phyloP scores from a whole-genome alignment of 768 basidiomycete species.

The Lyophyllum atratum region DNA sequence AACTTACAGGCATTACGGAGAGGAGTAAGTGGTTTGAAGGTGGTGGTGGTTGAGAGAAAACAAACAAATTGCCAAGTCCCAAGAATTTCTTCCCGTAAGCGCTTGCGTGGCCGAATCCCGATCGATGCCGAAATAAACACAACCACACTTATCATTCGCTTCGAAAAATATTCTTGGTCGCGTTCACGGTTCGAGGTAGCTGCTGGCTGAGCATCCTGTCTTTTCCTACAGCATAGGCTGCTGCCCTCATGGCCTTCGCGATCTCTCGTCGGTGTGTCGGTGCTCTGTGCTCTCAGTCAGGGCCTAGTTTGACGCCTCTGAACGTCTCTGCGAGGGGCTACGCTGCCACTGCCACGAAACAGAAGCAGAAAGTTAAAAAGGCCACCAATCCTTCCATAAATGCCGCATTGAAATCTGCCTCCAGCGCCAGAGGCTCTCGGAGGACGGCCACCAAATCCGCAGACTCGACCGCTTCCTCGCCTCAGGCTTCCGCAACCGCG shows the following conservation, averaged over 20 bases:
- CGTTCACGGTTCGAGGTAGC: constrained; percentile 1
- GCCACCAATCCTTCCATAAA: neutral
- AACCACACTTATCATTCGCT: constrained; percentile 12
- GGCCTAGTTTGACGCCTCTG: constrained; percentile 1
- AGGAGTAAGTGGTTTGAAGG: constrained; percentile 4
- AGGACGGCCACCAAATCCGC: neutral
- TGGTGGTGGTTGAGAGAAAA: constrained; percentile 33
- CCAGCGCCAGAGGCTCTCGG: neutral
- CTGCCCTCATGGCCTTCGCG: constrained; percentile 19
- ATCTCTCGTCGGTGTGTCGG: constrained; percentile 17
- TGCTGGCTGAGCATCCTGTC: neutral
- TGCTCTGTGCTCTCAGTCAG: constrained; percentile 10
- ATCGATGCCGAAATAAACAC: constrained; percentile 25
- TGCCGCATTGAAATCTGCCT: neutral
- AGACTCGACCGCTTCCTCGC: neutral
- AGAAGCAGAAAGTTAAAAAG: constrained; percentile 12
- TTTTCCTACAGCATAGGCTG: neutral
- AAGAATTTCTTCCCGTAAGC: constrained; percentile 22
- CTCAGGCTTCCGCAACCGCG: neutral
- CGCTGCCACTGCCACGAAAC: constrained; percentile 8
- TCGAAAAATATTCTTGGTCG: constrained; percentile 8
- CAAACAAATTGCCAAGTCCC: constrained; percentile 18
- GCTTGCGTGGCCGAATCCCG: constrained; percentile 30
- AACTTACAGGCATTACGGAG: constrained; percentile 42
- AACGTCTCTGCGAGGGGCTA: constrained; percentile 9